Evolutionary conservation across 345 rosid species (phyloP), one percentile per base, ranked within the genome.

Genomic region (Lumnitzera littorea): DNA sequence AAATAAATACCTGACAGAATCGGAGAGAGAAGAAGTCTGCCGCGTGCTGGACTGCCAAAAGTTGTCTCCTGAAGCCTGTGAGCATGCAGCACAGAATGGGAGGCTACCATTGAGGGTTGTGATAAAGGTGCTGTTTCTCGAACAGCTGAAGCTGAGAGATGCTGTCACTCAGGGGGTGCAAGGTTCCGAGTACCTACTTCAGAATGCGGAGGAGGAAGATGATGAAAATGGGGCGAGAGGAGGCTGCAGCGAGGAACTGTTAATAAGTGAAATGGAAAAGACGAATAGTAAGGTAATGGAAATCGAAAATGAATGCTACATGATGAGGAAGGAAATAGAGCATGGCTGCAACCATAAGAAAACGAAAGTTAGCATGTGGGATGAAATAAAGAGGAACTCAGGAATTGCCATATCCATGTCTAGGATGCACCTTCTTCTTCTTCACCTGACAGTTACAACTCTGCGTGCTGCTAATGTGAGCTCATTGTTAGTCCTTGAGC

Each of bases 1-100:
- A 60, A 94, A 87, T 61, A 62, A 65, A 50, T 69, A 71, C 74
- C 55, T 92, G 60, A 85, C 87, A 15, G 88, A 82, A 31, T 54
- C 64, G 0, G 91, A 89, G 69, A 89, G 72, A 58, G 85, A 85
- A 60, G 84, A 85, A 74, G 80, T 72, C 16, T 92, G 97, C 50
- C 66, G 55, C 71, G 74, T 80, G 46, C 64, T 92, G 67, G 94
- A 92, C 15, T 84, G 77, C 70, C 76, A 57, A 4, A 89, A 84
- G 71, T 66, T 89, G 75, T 89, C 96, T 2, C 62, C 58, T 29
- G 81, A 82, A 68, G 96, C 85, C 2, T 75, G 82, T 25, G 86
- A 84, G 12, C 81, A 85, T 4, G 96, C 90, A 0, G 77, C 79
- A 0, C 84, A 62, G 57, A 89, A 89, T 20, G 85, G 83, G 62